Conservation (phyloP, 371 early-diverging fungal genomes). For the Enterospora canceri region DNA sequence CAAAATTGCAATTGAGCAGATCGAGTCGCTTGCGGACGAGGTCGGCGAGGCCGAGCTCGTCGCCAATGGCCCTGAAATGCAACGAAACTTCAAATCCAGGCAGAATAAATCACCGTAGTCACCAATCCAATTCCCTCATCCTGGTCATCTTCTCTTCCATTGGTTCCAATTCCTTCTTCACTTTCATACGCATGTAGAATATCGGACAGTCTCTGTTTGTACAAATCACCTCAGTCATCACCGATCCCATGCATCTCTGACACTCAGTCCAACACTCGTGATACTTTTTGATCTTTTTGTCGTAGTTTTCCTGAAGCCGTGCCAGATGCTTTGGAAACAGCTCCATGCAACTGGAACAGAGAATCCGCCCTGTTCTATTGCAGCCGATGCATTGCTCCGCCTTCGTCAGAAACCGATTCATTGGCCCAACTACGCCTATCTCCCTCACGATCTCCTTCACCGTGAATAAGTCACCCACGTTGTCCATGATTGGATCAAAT, state of each 20-base stretch:
- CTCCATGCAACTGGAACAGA: conserved; percentile 60
- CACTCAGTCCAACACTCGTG: conserved; percentile 93
- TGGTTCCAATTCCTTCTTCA: conserved; percentile 77
- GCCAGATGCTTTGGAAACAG: conserved; percentile 66
- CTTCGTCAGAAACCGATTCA: conserved; percentile 80
- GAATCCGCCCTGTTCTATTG: conserved; percentile 67
- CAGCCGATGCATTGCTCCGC: conserved; percentile 81
- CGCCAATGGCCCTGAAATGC: conserved; percentile 34
- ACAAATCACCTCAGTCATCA: conserved; percentile 90
- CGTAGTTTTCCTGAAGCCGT: conserved; percentile 60
- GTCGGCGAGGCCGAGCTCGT: conserved; percentile 64
- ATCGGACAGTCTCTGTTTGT: conserved; percentile 89
- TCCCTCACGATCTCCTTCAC: conserved; percentile 69
- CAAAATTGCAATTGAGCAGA: conserved; percentile 62
- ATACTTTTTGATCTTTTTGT: conserved; percentile 66
- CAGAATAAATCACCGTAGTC: conserved; percentile 5
- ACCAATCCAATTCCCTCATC: conserved; percentile 51
- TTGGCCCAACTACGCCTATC: conserved; percentile 74
- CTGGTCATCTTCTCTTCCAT: conserved; percentile 58
- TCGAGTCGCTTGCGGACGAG: conserved; percentile 63
- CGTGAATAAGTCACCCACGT: conserved; percentile 63
- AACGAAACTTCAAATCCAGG: background rate
- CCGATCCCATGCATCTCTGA: conserved; percentile 86
- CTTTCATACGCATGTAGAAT: conserved; percentile 95
- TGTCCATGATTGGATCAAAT: conserved; percentile 91